A percentile compares a stretch with the other conserved stretches of the same genome.
Evolutionary conservation across 106 monocot species (phyloP).

Genomic region (Alisma plantagoaquatica): DNA sequence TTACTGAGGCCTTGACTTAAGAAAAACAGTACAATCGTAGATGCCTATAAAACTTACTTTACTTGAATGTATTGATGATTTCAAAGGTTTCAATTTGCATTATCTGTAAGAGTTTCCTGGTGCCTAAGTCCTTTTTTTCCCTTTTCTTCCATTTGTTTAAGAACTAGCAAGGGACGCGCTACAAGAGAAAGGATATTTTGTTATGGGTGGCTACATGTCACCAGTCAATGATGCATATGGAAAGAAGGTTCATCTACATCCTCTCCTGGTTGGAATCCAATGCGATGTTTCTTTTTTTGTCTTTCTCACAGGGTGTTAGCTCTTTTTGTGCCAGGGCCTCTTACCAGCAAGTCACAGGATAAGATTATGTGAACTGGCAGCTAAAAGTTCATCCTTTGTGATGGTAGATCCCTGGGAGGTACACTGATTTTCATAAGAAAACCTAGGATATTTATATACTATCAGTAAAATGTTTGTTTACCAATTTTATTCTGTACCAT

Average conservation of each 20-base stretch:
- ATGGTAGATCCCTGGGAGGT: constrained; percentile 95
- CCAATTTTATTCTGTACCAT: no score
- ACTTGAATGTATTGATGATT: neutral
- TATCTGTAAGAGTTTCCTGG: no score
- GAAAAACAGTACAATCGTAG: no score
- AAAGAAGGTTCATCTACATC: constrained; percentile 38
- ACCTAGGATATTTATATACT: no score
- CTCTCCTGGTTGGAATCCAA: neutral
- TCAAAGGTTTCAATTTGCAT: neutral
- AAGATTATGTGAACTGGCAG: constrained; percentile 56
- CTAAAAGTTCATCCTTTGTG: constrained; percentile 67
- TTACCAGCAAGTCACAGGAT: constrained; percentile 42
- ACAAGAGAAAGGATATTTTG: constrained; percentile 31
- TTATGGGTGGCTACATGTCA: constrained; percentile 75
- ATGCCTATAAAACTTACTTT: neutral
- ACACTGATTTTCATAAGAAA: constrained; percentile 9
- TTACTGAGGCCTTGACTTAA: no score
- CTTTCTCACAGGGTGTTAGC: neutral
- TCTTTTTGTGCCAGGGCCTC: constrained; percentile 33
- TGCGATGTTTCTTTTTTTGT: neutral
- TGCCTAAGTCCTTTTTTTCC: no score
- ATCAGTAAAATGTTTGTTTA: no score
- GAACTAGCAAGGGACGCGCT: constrained; percentile 68
- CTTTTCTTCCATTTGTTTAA: no score
- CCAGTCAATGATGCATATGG: constrained; percentile 84